Percentiles rank a stretch among this genome's conserved stretches.
These are phyloP conservation scores for Zancudomyces culisetae DNA, from an alignment of 371 early-diverging fungal genomes.

Conservation along the genomic window DNA sequence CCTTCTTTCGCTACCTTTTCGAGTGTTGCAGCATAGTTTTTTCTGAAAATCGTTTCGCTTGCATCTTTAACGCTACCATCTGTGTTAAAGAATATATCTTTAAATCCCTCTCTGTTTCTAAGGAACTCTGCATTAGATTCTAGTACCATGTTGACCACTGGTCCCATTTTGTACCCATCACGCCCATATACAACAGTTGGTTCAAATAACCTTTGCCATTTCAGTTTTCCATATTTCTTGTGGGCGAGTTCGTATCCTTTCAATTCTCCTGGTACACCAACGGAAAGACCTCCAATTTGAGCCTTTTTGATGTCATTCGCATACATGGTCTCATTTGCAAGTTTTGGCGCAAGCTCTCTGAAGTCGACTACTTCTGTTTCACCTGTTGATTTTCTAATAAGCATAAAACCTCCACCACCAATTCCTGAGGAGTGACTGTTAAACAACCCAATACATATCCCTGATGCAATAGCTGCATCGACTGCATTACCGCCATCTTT, in stretches of 20 bases:
- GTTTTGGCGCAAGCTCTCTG: slow-evolving; percentile 78
- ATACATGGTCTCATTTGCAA: slow-evolving; percentile 56
- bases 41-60: slow-evolving; percentile 55
- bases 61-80: slow-evolving; percentile 34
- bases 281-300: slow-evolving; percentile 54
- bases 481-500: slow-evolving; percentile 88
- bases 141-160: background rate
- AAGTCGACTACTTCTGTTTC: slow-evolving; percentile 37
- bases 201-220: slow-evolving; percentile 70
- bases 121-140: background rate
- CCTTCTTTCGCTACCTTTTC: slow-evolving; percentile 64
- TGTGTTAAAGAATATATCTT: slow-evolving; percentile 34
- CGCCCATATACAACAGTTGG: slow-evolving; percentile 61
- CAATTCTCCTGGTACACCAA: slow-evolving; percentile 87
- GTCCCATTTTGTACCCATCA: slow-evolving; percentile 34
- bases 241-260: slow-evolving; percentile 74
- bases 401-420: slow-evolving; percentile 95
- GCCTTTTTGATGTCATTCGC: slow-evolving; percentile 36
- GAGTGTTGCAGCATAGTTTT: slow-evolving; percentile 61
- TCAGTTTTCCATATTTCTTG: slow-evolving; percentile 45
- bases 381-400: slow-evolving; percentile 54
- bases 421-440: slow-evolving; percentile 92
- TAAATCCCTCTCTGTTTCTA: background rate
- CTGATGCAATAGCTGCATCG: slow-evolving; percentile 88
- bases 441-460: slow-evolving; percentile 84